These are phyloP conservation scores for Penicillium olsonii DNA, from an alignment of 2,329 filamentous ascomycete genomes.

Conservation along the genomic window DNA sequence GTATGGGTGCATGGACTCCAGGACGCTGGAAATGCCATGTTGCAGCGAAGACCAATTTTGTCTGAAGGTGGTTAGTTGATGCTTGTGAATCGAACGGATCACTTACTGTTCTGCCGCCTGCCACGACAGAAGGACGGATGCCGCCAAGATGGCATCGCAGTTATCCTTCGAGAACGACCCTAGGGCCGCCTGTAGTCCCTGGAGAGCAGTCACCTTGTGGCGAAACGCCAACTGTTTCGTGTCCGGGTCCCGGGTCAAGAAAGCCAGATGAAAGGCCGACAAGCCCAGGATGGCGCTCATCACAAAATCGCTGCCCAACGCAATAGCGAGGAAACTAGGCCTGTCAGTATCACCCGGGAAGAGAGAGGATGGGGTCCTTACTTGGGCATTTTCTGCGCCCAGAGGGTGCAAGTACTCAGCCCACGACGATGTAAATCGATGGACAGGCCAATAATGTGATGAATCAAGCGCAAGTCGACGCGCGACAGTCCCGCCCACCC, in stretches of 20 bases:
- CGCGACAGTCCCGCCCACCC: conserved; percentile 71
- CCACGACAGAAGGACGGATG: conserved; percentile 91
- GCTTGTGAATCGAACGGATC: conserved; percentile 23
- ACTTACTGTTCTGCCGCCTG: conserved; percentile 93
- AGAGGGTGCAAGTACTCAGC: conserved; percentile 82
- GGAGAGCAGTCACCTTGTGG: conserved; percentile 81
- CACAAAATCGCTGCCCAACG: conserved; percentile 79
- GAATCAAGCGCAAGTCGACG: conserved; percentile 82
- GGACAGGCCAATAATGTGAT: conserved; percentile 85
- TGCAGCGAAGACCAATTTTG: conserved; percentile 90
- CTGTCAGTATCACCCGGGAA: conserved; percentile 23
- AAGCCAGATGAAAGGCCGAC: conserved; percentile 92
- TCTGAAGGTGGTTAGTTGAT: conserved; percentile 54
- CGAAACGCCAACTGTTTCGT: conserved; percentile 88
- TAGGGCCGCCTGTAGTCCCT: conserved; percentile 85
- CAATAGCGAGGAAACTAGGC: conserved; percentile 75
- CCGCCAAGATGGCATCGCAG: conserved; percentile 87
- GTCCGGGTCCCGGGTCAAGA: conserved; percentile 80
- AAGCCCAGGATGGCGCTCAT: conserved; percentile 92
- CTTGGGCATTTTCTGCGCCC: conserved; percentile 91
- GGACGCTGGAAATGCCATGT: conserved; percentile 85
- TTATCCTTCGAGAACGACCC: conserved; percentile 80
- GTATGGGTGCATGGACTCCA: conserved; percentile 85
- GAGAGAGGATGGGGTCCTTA: conserved; percentile 53
- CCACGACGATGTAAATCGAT: conserved; percentile 76